phyloP scores from a whole-genome alignment of 2,329 filamentous ascomycete genomes.

The Monosporascus ibericus region DNA sequence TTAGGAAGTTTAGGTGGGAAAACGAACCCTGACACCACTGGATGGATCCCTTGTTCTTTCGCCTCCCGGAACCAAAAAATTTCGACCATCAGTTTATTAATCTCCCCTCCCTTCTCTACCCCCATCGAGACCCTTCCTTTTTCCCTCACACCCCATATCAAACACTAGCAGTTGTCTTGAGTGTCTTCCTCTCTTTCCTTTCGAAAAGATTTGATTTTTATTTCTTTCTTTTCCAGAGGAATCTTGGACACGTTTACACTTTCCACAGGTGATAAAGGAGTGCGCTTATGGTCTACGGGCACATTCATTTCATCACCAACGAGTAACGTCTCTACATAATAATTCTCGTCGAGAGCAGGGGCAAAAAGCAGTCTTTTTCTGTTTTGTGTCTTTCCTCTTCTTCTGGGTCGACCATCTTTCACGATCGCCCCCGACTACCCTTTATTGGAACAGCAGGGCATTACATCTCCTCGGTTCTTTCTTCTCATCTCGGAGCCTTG shows the following conservation, averaged over 20 bases:
- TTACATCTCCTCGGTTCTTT: background rate
- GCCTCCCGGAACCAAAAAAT: background rate
- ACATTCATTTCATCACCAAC: slow-evolving; percentile 2
- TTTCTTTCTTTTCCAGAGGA: slow-evolving; percentile 35
- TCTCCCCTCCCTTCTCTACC: slow-evolving; percentile 14
- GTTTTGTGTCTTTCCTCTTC: slow-evolving; percentile 2
- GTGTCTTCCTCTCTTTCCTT: slow-evolving; percentile 32
- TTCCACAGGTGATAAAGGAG: slow-evolving; percentile 18
- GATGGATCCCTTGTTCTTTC: background rate
- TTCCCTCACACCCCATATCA: slow-evolving; percentile 23
- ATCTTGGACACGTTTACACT: slow-evolving; percentile 27
- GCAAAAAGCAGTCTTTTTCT: slow-evolving; percentile 1
- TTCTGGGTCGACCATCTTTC: background rate
- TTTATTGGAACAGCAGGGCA: background rate
- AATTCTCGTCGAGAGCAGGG: background rate
- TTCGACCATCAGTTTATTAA: background rate
- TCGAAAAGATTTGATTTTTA: slow-evolving; percentile 36
- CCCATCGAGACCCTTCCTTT: slow-evolving; percentile 15
- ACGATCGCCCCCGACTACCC: too few species aligned
- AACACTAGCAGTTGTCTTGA: slow-evolving; percentile 23
- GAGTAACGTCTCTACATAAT: slow-evolving; percentile 8
- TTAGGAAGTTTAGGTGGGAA: background rate
- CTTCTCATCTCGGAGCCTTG: background rate
- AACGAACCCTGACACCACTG: background rate
- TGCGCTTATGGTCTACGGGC: slow-evolving; percentile 7